A percentile compares a stretch with the other conserved stretches of the same genome.
These are phyloP conservation scores for Trypanosoma conorhini DNA, from an alignment of 208 protist species.

Conservation along the genomic window DNA sequence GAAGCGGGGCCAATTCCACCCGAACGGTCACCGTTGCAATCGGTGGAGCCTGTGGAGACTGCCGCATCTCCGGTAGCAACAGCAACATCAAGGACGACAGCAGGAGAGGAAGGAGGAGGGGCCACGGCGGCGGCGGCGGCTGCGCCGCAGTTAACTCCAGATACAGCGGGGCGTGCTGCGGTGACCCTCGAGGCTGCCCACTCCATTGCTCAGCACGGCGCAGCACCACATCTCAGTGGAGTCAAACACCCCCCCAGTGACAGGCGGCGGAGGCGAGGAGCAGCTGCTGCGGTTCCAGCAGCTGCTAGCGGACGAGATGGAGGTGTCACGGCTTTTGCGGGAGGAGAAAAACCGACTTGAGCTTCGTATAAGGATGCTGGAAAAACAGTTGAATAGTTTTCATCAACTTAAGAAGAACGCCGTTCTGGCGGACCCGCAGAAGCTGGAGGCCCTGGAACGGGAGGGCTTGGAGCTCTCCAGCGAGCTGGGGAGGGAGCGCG, in stretches of 20 bases:
- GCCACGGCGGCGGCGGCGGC: neutral
- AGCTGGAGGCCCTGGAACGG: constrained; percentile 20
- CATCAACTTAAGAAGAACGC: constrained; percentile 12
- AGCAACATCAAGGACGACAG: neutral
- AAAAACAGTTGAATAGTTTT: constrained; percentile 32
- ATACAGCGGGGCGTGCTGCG: neutral
- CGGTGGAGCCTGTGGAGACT: neutral
- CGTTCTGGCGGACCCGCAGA: constrained; percentile 13
- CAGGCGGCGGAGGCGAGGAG: constrained; percentile 1
- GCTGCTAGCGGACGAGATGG: constrained; percentile 71
- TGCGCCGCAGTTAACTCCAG: neutral
- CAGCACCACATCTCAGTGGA: neutral
- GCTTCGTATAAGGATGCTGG: constrained; percentile 24
- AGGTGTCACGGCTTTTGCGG: constrained; percentile 31
- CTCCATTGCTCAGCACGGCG: neutral
- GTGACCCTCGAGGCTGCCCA: neutral
- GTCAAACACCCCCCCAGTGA: too few species aligned
- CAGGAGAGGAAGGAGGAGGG: neutral
- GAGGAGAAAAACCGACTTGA: constrained; percentile 35
- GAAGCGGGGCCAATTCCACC: neutral
- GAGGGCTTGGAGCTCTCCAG: constrained; percentile 58
- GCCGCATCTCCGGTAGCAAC: neutral
- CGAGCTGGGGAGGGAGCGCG: constrained; percentile 54
- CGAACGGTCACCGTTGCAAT: neutral
- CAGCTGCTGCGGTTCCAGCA: constrained; percentile 72